Conservation (phyloP, 805 yeast species). For the Metschnikowia cerradonensis region DNA sequence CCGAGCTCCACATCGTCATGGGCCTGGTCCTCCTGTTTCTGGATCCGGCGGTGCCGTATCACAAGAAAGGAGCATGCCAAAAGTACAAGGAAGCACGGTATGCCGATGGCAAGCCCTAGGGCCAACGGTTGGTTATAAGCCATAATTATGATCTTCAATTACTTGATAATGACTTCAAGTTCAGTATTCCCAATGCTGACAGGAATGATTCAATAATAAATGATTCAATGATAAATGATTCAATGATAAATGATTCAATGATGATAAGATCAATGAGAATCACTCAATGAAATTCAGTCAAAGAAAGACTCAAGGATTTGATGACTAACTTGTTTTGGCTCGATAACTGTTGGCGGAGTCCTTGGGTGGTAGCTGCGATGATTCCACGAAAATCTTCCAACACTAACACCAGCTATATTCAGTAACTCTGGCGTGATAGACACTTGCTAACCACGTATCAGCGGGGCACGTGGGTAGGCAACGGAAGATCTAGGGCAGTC, state of each 20-base stretch:
- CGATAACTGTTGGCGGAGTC: too few relatives aligned
- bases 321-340: too few relatives aligned
- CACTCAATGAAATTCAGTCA: too few relatives aligned
- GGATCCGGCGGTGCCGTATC: constrained; percentile 29
- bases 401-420: too few relatives aligned
- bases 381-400: not conserved
- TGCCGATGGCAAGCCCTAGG: constrained; percentile 41
- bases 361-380: not conserved
- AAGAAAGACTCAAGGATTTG: too few relatives aligned
- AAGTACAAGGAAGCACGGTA: constrained; percentile 33
- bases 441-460: not conserved
- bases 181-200: too few relatives aligned
- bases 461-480: not conserved
- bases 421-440: not conserved
- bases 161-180: too few relatives aligned
- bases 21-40: constrained; percentile 28
- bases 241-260: too few relatives aligned
- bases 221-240: too few relatives aligned
- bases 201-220: too few relatives aligned
- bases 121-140: constrained; percentile 23
- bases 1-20: constrained; percentile 32
- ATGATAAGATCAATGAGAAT: too few relatives aligned
- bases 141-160: constrained; percentile 3
- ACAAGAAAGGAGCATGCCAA: constrained; percentile 23
- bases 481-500: too few relatives aligned